Evolutionary conservation across 345 rosid species (phyloP).

Genomic region (Kandelia obovata): DNA sequence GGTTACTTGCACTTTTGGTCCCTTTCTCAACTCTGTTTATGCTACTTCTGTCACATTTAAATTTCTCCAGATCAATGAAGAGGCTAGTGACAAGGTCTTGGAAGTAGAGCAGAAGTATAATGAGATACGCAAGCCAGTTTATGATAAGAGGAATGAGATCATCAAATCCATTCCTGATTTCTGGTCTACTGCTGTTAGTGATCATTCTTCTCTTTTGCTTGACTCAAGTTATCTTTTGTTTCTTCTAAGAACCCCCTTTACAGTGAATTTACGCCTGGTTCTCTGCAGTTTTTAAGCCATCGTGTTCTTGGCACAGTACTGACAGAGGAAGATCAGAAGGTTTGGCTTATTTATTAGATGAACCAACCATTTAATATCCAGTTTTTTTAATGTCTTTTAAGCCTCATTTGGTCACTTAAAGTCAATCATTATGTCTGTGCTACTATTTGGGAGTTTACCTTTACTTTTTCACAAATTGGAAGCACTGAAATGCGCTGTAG

Average conservation of each 20-base stretch:
- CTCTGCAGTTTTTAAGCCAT: constrained; percentile 76
- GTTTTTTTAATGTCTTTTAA: not conserved
- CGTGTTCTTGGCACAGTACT: constrained; percentile 79
- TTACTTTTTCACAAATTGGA: not conserved
- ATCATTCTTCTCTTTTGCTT: constrained; percentile 5
- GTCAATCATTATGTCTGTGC: not conserved
- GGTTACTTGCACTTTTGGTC: not conserved
- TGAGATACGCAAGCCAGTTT: constrained; percentile 77
- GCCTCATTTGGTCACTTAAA: not conserved
- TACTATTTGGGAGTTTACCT: not conserved
- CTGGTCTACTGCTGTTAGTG: constrained; percentile 89
- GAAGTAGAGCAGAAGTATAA: constrained; percentile 90
- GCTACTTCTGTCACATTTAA: not conserved
- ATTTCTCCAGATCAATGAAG: constrained; percentile 66
- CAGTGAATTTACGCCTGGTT: not conserved
- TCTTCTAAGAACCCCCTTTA: not conserved
- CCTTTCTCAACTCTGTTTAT: not conserved
- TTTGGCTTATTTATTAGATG: constrained; percentile 24
- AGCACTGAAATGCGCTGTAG: not conserved
- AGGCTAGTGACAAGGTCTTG: constrained; percentile 87
- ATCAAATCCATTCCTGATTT: constrained; percentile 82
- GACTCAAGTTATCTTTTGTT: not conserved
- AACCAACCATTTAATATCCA: not conserved
- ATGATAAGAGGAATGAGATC: constrained; percentile 71
- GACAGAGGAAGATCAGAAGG: constrained; percentile 92